phyloP scores from a whole-genome alignment of 176 grass and related monocot genomes.

The Triticum urartu region DNA sequence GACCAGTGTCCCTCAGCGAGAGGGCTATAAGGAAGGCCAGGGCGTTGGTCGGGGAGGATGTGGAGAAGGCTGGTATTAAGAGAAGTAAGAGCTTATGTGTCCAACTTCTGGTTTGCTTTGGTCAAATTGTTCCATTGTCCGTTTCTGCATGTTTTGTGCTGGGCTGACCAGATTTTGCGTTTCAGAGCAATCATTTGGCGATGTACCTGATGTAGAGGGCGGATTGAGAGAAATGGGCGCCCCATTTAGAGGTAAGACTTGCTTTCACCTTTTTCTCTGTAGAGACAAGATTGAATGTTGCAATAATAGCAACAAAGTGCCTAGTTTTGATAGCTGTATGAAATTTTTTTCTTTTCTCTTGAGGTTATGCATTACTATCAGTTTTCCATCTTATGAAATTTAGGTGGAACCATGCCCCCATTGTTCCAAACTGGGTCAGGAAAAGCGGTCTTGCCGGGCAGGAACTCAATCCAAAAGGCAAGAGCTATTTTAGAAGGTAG shows the following conservation, averaged over 20 bases:
- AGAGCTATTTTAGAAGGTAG: conserved; percentile 50
- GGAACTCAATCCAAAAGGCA: conserved; percentile 35
- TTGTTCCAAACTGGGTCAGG: conserved; percentile 56
- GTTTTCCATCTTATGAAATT: conserved; percentile 11
- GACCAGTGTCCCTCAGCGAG: conserved; percentile 11
- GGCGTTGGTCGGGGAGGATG: conserved; percentile 21
- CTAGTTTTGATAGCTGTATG: background rate
- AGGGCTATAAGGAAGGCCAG: conserved; percentile 19
- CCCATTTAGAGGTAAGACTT: conserved; percentile 31
- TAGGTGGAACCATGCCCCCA: background rate
- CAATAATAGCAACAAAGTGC: background rate
- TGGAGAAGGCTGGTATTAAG: background rate
- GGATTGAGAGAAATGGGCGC: background rate
- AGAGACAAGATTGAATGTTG: background rate
- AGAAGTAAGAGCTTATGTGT: conserved; percentile 21
- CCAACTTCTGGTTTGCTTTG: background rate
- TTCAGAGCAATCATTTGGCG: conserved; percentile 35
- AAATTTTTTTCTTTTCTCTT: background rate
- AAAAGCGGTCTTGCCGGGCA: conserved; percentile 18
- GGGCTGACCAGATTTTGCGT: background rate
- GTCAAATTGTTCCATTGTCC: background rate
- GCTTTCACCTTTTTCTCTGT: background rate
- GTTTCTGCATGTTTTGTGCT: background rate
- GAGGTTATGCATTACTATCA: background rate
- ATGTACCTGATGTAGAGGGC: background rate